Evolutionary conservation across 345 rosid genomes (phyloP).

Genomic region (Melaleuca alternifolia): DNA sequence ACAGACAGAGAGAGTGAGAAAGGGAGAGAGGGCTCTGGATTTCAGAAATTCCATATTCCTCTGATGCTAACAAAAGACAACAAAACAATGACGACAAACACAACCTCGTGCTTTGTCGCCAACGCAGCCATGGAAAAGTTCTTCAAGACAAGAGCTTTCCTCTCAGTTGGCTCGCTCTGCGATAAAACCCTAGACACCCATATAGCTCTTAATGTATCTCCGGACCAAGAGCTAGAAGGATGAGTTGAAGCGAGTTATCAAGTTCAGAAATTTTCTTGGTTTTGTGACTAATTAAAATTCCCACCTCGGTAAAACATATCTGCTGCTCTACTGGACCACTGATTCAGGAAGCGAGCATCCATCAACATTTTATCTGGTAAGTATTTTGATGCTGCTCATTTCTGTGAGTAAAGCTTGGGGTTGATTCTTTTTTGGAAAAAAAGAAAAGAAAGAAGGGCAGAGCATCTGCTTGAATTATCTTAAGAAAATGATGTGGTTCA

Average conservation of each 20-base stretch:
- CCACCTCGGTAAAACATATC: conserved; percentile 14
- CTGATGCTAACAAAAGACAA: conserved; percentile 32
- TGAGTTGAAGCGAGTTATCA: background rate
- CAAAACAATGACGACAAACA: conserved; percentile 48
- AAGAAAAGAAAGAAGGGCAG: background rate
- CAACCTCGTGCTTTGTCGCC: conserved; percentile 37
- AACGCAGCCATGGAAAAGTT: conserved; percentile 31
- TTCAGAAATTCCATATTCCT: conserved; percentile 64
- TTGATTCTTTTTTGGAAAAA: background rate
- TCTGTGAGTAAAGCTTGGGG: background rate
- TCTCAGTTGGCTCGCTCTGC: conserved; percentile 15
- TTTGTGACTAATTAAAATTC: conserved; percentile 10
- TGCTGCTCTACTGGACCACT: conserved; percentile 4
- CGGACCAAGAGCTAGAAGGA: background rate
- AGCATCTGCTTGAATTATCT: background rate
- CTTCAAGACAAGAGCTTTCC: conserved; percentile 23
- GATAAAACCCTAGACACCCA: conserved; percentile 21
- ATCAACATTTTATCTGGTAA: conserved; percentile 21
- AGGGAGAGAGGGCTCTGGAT: conserved; percentile 17
- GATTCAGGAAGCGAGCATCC: conserved; percentile 2
- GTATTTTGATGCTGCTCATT: background rate
- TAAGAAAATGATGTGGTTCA: background rate
- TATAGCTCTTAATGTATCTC: background rate
- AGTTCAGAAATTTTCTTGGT: conserved; percentile 11
- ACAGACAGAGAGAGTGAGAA: background rate